Percentiles rank a stretch among this genome's conserved stretches.
Conservation (phyloP, 179 eudicot species). For the Beta corolliflora region DNA sequence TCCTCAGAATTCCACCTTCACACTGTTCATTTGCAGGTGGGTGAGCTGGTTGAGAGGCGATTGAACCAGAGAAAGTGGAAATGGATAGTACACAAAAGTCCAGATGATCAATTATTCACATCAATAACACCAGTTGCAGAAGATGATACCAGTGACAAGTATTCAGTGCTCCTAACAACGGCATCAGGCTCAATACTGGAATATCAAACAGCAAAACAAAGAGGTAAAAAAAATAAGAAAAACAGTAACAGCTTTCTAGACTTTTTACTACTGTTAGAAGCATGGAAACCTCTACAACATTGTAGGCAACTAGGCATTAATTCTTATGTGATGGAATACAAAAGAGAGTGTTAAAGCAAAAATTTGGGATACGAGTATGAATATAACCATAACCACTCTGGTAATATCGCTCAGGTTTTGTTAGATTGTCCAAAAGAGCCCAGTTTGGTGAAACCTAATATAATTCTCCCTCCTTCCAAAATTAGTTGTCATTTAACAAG, state of each 20-base stretch:
- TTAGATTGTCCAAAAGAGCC: background rate
- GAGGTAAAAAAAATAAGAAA: slow-evolving; percentile 44
- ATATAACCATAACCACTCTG: background rate
- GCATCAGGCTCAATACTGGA: slow-evolving; percentile 65
- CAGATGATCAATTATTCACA: slow-evolving; percentile 52
- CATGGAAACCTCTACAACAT: background rate
- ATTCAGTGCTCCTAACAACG: slow-evolving; percentile 62
- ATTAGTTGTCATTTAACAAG: too few species aligned
- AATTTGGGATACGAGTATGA: background rate
- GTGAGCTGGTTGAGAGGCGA: slow-evolving; percentile 69
- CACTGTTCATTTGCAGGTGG: slow-evolving; percentile 44
- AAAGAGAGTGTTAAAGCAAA: background rate
- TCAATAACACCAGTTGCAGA: slow-evolving; percentile 53
- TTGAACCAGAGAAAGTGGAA: slow-evolving; percentile 81
- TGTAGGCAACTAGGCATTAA: background rate
- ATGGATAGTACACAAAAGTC: slow-evolving; percentile 67
- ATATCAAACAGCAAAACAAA: slow-evolving; percentile 48
- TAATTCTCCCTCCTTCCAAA: too few species aligned
- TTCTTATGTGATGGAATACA: background rate
- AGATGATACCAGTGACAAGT: slow-evolving; percentile 49
- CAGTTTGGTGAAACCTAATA: background rate
- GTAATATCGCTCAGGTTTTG: background rate
- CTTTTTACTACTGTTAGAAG: background rate
- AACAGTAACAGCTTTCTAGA: background rate
- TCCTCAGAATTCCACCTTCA: background rate